Conservation (phyloP, 176 grass and related monocot species). For the Carex kokanica region DNA sequence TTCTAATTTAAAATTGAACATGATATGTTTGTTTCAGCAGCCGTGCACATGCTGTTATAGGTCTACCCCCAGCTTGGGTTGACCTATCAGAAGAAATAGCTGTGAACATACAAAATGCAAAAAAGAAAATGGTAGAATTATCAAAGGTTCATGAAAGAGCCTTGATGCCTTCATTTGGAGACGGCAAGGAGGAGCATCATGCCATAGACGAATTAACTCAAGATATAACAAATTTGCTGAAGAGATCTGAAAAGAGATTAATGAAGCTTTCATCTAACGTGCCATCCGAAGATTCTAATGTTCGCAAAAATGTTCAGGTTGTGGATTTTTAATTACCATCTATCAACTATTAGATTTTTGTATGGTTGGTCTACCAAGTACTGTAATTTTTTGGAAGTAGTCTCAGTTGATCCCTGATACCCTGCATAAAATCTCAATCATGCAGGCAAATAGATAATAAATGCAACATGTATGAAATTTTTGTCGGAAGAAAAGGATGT, state of each 20-base stretch:
- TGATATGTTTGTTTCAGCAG: constrained; percentile 43
- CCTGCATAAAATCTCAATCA: neutral
- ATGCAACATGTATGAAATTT: neutral
- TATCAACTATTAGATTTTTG: neutral
- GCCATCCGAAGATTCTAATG: constrained; percentile 89
- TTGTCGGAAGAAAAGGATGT: neutral
- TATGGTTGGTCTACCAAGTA: neutral
- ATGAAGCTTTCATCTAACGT: constrained; percentile 64
- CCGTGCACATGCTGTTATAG: constrained; percentile 37
- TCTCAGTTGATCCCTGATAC: neutral
- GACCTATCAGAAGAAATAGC: constrained; percentile 95
- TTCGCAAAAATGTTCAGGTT: constrained; percentile 97
- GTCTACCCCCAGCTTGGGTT: constrained; percentile 90
- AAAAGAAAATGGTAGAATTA: constrained; percentile 78
- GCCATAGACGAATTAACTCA: constrained; percentile 74
- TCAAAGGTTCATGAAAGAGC: constrained; percentile 83
- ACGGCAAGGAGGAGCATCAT: constrained; percentile 78
- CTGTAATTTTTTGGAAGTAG: neutral
- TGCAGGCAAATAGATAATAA: neutral
- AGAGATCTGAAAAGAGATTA: constrained; percentile 78
- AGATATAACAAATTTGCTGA: constrained; percentile 82
- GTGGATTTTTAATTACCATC: neutral
- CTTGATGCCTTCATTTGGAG: constrained; percentile 93
- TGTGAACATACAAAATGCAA: constrained; percentile 82
- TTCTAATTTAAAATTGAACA: neutral